Percentiles rank a stretch among this genome's conserved stretches.
phyloP scores from a whole-genome alignment of 164 flowering plant genomes.

The Saururus chinensis region DNA sequence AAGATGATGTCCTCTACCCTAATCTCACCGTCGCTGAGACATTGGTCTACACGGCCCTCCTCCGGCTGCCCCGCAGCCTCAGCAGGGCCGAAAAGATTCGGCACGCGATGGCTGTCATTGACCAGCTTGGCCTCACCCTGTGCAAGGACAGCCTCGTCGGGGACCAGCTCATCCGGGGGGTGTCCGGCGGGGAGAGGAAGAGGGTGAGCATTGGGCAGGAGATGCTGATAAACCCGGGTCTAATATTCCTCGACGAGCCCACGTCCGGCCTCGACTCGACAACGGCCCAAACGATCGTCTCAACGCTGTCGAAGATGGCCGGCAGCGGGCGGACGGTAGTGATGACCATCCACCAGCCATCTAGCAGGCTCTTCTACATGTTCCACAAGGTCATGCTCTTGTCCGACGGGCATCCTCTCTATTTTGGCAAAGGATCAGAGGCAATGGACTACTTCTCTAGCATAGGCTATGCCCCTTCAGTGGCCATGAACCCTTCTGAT shows the following conservation, averaged over 20 bases:
- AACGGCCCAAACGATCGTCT: conserved; percentile 55
- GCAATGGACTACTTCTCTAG: conserved; percentile 57
- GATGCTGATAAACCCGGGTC: conserved; percentile 65
- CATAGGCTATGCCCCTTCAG: conserved; percentile 39
- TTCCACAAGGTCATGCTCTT: conserved; percentile 59
- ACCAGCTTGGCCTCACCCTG: conserved; percentile 37
- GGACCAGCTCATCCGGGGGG: conserved; percentile 15
- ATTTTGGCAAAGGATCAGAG: conserved; percentile 47
- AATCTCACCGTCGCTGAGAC: conserved; percentile 71
- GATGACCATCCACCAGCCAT: conserved; percentile 80
- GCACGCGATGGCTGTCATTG: conserved; percentile 44
- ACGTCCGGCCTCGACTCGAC: conserved; percentile 80
- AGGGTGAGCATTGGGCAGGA: conserved; percentile 61
- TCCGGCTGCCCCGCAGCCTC: conserved; percentile 47
- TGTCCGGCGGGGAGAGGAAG: conserved; percentile 28
- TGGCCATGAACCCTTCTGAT: conserved; percentile 74
- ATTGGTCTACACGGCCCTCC: conserved; percentile 60
- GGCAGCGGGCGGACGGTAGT: conserved; percentile 51
- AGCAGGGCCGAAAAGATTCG: conserved; percentile 27
- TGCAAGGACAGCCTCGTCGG: conserved; percentile 51
- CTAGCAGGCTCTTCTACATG: conserved; percentile 63
- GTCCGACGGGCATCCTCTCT: conserved; percentile 57
- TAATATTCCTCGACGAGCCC: conserved; percentile 71
- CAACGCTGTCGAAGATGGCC: conserved; percentile 44
- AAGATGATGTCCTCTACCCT: conserved; percentile 61